phyloP scores from a whole-genome alignment of 2,329 filamentous ascomycete species.

The Pseudopithomyces maydicus region DNA sequence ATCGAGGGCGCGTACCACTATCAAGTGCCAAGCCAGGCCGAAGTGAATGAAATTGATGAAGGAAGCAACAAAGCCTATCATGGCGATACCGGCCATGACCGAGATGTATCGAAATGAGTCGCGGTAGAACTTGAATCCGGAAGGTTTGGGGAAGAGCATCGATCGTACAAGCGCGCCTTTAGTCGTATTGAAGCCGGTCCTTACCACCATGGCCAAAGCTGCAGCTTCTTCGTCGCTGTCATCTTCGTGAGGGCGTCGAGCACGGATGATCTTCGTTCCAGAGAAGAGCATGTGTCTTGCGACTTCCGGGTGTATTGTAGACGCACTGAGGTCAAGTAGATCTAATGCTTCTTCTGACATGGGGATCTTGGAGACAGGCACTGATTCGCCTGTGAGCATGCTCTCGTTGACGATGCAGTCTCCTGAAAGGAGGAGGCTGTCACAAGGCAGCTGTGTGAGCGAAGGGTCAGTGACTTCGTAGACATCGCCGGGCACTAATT shows the following conservation, averaged over 20 bases:
- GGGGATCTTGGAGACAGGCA: slow-evolving; percentile 91
- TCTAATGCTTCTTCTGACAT: slow-evolving; percentile 80
- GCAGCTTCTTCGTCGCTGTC: slow-evolving; percentile 87
- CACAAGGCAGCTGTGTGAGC: slow-evolving; percentile 84
- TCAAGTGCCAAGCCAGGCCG: slow-evolving; percentile 82
- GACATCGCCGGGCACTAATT: slow-evolving; percentile 92
- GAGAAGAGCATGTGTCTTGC: slow-evolving; percentile 91
- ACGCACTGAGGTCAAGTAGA: slow-evolving; percentile 76
- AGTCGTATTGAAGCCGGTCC: slow-evolving; percentile 96
- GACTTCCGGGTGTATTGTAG: slow-evolving; percentile 80
- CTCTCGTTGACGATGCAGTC: slow-evolving; percentile 99
- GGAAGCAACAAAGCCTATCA: slow-evolving; percentile 86
- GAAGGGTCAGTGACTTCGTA: slow-evolving; percentile 96
- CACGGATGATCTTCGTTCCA: slow-evolving; percentile 93
- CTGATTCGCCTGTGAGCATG: slow-evolving; percentile 97
- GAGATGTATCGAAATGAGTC: slow-evolving; percentile 98
- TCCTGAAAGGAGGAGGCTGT: slow-evolving; percentile 87
- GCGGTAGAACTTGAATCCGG: slow-evolving; percentile 97
- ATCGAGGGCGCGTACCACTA: slow-evolving; percentile 89
- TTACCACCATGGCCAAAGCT: slow-evolving; percentile 86
- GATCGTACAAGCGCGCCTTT: slow-evolving; percentile 95
- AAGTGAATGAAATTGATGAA: slow-evolving; percentile 92
- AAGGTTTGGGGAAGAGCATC: slow-evolving; percentile 98
- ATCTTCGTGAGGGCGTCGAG: slow-evolving; percentile 83
- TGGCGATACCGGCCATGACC: slow-evolving; percentile 88